Base-by-base conservation (phyloP, 306 rosid species). In the Rubus idaeus region DNA sequence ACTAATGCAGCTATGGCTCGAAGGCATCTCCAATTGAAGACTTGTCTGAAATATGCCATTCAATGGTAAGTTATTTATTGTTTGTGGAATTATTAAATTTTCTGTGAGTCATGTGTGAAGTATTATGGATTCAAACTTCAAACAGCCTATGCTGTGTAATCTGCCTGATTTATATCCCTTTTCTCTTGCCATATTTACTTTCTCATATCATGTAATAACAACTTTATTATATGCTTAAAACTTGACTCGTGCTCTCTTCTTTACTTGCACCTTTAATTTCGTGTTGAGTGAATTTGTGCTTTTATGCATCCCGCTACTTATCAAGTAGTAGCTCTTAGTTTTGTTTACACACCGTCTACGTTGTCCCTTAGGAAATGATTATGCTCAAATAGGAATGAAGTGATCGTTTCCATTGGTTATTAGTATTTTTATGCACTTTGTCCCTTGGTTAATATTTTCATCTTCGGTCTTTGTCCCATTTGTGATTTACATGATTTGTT, bases 11-110 rank as follows among this genome's bases (percentile, higher is more conserved):
- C 82, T 94, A 94, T 69, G 98, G 97, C 60, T 89, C 95, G 0
- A 89, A 91, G 81, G 52, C 88, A 56, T 88, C 86, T 79, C 98
- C 97, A 40, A 85, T 94, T 40, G 91, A 81, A 73, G 96, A 91
- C 85, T 85, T 90, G 83, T 88, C 97, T 58, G 93, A 90, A 84
- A 83, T 91, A 79, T 91, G 98, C 88, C 87, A 89, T 71, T 78
- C 95, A 62, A 17, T 87, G 89, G 97, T 94, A 82, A 90, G 96
- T 78, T 75, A 73, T 79, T 79, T 73, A 49, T 20, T 60, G 23
- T 61, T 42, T 45, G 57, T 60, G 65, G 47, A 56, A 37, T 37
- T 8, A 30, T 6, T 26, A 56, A 49, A 26, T 57, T 71, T 77
- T n/a, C n/a, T n/a, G n/a, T n/a, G n/a, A n/a, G n/a, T n/a, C 75